phyloP scores from a whole-genome alignment of 2,329 filamentous ascomycete species.

The Beauveria scarabaeidicola region DNA sequence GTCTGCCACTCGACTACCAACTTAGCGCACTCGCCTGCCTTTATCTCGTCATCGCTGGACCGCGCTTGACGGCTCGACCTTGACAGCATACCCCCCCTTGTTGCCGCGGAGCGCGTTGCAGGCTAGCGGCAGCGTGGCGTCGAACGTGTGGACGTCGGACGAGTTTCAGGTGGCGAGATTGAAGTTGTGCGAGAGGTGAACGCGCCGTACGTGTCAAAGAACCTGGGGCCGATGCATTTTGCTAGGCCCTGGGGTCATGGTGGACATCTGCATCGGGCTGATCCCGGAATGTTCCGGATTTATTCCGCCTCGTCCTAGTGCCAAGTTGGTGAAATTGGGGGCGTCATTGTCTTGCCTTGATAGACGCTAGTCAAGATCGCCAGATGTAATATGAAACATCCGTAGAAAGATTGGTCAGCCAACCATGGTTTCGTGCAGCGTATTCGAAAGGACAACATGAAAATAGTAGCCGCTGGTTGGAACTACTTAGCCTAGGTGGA shows the following conservation, averaged over 20 bases:
- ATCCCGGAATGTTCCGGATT: background rate
- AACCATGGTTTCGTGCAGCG: no score
- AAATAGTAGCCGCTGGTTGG: background rate
- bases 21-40: slow-evolving; percentile 11
- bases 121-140: slow-evolving; percentile 16
- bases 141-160: slow-evolving; percentile 17
- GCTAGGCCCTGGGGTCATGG: slow-evolving; percentile 13
- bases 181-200: slow-evolving; percentile 18
- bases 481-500: slow-evolving; percentile 5
- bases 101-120: slow-evolving; percentile 16
- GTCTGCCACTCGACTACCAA: slow-evolving; percentile 14
- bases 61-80: slow-evolving; percentile 9
- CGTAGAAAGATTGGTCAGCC: no score
- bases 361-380: background rate
- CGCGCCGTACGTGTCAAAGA: slow-evolving; percentile 18
- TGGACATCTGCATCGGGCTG: background rate
- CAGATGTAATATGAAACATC: background rate
- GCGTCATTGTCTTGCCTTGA: background rate
- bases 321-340: background rate
- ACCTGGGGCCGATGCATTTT: slow-evolving; percentile 19
- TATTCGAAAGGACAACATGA: background rate
- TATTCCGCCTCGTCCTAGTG: background rate
- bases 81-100: slow-evolving; percentile 12
- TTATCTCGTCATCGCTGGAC: slow-evolving; percentile 8
- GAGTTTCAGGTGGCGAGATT: slow-evolving; percentile 18